Evolutionary conservation across 1,139 yeast genomes (phyloP), one percentile per base, ranked within the genome.

Genomic region (Suhomyces taliae): DNA sequence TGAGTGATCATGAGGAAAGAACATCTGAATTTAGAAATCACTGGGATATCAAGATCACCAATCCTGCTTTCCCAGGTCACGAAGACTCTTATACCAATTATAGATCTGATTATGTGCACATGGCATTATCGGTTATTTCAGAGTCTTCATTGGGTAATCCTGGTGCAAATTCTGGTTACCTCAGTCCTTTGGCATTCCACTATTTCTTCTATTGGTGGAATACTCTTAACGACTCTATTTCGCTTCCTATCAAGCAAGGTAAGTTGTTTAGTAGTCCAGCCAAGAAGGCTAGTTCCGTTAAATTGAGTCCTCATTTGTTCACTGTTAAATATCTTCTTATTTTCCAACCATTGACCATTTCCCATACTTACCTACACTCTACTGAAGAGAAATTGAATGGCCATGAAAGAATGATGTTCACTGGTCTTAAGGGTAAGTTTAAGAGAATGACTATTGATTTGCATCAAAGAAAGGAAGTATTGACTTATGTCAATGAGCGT

Each of bases 121-220:
- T 76, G 72, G 69, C 75, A 1, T 66, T 75, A 27, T 60, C 74
- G 0, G 79, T 76, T 7, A 64, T 64, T 10, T 73, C 78, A 2
- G 65, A 62, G 29, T 62, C 74, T 0, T 42, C 57, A 1, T 55
- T 57, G 4, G 74, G 72, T 0, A 64, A n/a, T 14, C 8, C 66
- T 44, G 62, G 87, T 2, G 82, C 80, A 57, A 91, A 90, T 65
- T 77, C 90, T 1, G 79, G 85, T 12, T 95, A 90, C 62, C 67
- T 91, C 37, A 77, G 96, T 0, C 97, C 97, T 0, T 66, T 75
- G 36, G 76, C 86, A 0, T 72, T 90, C 53, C 66, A 69, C 10
- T 87, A 87, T 56, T 91, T 91, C 69, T 82, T 80, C 58, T 67
- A 70, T 36, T 93, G 98, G 98, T 90, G 97, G 96, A 68, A 75